Evolutionary conservation across 1,284 basidiomycete species (phyloP), one percentile per base, ranked within the genome.

Genomic region (Malassezia globosa): DNA sequence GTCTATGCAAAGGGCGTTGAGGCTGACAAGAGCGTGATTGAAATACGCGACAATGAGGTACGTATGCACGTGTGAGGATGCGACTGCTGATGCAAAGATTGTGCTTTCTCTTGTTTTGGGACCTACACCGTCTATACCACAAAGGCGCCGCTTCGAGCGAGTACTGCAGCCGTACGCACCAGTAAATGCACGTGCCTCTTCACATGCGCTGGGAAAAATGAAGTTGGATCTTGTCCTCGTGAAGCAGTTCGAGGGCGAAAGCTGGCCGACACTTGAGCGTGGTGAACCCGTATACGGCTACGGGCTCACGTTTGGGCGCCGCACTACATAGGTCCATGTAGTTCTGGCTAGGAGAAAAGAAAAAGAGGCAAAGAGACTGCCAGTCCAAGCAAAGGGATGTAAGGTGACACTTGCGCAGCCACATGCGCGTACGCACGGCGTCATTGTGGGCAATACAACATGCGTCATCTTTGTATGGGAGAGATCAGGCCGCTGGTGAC

Each of bases 171-270:
- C 63, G 3, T 68, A 64, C 37, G 56, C 60, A 1, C 11, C 42
- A 33, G 60, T 70, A 27, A 46, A 55, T 11, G 51, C 64, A 1
- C 41, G 41, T 7, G 47, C 59, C 14, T 66, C 61, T 1, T 52
- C 59, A n/a, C 66, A 56, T 56, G 54, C 51, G 27, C 51, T 65
- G 34, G 59, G 61, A 27, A 63, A 64, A 34, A 63, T 69, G 59
- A 71, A 71, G 51, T 50, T 69, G 26, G 68, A 71, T 19, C 44
- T 69, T 8, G 51, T 69, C n/a, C 59, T 71, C 31, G 53, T 56
- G 22, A 71, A 69, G 46, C 43, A 56, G 50, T 26, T 18, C 2
- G 47, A 59, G 29, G 64, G 66, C 13, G 53, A 58, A 37, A 68
- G 64, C 48, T 70, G 67, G 67, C 67, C 67, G 13, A 53, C 58